These are phyloP conservation scores for Rhizopogon salebrosus DNA, from an alignment of 768 basidiomycete species.

Conservation along the genomic window DNA sequence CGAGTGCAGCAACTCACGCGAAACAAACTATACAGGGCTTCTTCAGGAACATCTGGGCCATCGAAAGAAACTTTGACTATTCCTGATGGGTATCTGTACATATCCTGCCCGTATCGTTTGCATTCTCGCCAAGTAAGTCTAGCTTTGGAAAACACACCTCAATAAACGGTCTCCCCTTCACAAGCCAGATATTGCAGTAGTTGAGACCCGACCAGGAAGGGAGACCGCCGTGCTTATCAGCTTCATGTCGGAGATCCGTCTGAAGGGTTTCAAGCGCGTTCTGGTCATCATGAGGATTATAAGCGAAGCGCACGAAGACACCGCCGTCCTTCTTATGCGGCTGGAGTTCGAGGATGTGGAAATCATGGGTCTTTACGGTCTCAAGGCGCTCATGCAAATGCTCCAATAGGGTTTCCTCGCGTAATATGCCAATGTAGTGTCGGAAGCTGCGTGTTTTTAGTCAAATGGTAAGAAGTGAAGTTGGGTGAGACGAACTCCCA, in stretches of 20 bases:
- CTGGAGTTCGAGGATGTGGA: conserved; percentile 58
- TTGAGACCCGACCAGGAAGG: conserved; percentile 58
- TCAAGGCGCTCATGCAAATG: conserved; percentile 45
- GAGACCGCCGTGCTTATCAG: conserved; percentile 46
- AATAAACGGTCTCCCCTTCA: conserved; percentile 74
- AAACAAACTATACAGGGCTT: conserved; percentile 70
- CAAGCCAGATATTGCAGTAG: conserved; percentile 59
- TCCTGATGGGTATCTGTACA: conserved; percentile 74
- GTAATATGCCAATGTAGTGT: conserved; percentile 55
- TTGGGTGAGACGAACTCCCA: conserved; percentile 58
- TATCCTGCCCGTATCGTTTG: conserved; percentile 49
- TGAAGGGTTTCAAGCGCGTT: conserved; percentile 45
- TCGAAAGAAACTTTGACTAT: conserved; percentile 79
- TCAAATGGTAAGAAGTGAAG: conserved; percentile 2
- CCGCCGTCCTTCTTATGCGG: conserved; percentile 80
- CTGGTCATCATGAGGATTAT: conserved; percentile 34
- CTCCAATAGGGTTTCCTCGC: conserved; percentile 52
- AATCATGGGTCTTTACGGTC: conserved; percentile 47
- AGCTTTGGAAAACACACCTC: conserved; percentile 47
- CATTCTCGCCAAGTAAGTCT: background rate
- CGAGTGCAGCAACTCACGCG: conserved; percentile 44
- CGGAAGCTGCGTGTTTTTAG: conserved; percentile 46
- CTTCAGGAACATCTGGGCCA: conserved; percentile 82
- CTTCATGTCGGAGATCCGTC: conserved; percentile 38
- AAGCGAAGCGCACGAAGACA: conserved; percentile 74